Evolutionary conservation across 192 early-diverging fungal species (phyloP), one percentile per base, ranked within the genome.

Genomic region (Entrophospora sp.): DNA sequence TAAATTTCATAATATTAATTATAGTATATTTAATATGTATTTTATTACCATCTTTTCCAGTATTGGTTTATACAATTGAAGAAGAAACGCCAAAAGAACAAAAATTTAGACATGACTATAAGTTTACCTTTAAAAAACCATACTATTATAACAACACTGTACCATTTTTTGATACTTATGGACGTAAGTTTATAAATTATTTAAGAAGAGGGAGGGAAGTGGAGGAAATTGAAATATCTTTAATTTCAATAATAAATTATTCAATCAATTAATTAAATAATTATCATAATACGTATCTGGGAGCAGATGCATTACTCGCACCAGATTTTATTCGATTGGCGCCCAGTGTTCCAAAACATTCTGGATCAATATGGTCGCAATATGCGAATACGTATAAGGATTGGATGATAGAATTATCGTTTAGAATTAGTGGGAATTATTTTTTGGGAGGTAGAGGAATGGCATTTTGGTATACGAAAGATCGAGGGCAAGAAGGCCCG

Each of bases 391-490:
- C 71, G 13, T 72, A 91, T 76, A 71, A 77, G 65, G 83, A 88
- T 40, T 93, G 89, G 89, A 79, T 87, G 56, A 82, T 86, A 22
- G 78, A 86, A 38, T 74, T 91, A 51, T 65, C 81, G 9, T 81
- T 91, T 66, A 70, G 59, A 18, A 79, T 85, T 7, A 73, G 58
- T 31, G 91, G 91, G 6, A 76, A 76, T 9, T 73, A 76, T 24
- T 67, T 76, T 38, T 62, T 77, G 30, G 91, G 91, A 28, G 89
- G 87, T 20, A 77, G 85, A 28, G 91, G 91, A 0, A 57, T 93
- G 5, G 91, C 87, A 25, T 83, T 93, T 55, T 93, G 91, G 91
- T 93, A 93, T 64, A 82, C 87, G 0, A 74, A 85, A 48, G 84
- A 85, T 13, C 46, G 69, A 3, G 79, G 69, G 0, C 34, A 62